These are phyloP conservation scores for Eucalyptus cladocalyx DNA, from an alignment of 345 rosid genomes.

Conservation along the genomic window DNA sequence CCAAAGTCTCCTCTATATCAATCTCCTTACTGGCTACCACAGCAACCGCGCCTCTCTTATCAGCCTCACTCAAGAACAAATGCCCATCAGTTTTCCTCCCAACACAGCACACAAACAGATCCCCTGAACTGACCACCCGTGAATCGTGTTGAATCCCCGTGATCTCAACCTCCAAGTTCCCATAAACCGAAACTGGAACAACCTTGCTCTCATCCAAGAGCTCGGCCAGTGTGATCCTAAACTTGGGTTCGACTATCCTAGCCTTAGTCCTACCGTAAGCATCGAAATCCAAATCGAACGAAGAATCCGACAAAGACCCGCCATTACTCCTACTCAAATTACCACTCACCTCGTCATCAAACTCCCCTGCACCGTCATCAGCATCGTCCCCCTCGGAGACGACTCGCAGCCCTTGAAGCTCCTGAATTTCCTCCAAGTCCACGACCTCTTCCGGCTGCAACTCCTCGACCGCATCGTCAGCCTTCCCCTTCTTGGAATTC, in stretches of 20 bases:
- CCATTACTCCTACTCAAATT: conserved; percentile 3
- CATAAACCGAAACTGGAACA: conserved; percentile 77
- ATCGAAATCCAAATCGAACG: conserved; percentile 75
- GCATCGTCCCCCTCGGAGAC: conserved; percentile 31
- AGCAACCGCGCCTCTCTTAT: conserved; percentile 94
- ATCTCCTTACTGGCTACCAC: conserved; percentile 91
- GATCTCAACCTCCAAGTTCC: conserved; percentile 80
- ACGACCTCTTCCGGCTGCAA: conserved; percentile 66
- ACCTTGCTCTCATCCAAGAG: conserved; percentile 85
- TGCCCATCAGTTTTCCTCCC: conserved; percentile 60
- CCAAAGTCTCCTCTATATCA: conserved; percentile 83
- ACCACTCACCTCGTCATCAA: conserved; percentile 15
- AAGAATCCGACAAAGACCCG: conserved; percentile 22
- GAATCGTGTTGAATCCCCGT: conserved; percentile 90
- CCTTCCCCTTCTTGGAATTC: conserved; percentile 10
- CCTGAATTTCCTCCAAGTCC: conserved; percentile 80
- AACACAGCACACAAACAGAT: conserved; percentile 78
- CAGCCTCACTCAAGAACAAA: conserved; percentile 78
- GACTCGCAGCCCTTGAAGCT: conserved; percentile 38
- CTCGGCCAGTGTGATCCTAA: conserved; percentile 78
- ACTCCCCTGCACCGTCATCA: conserved; percentile 5
- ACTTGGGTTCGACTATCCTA: conserved; percentile 68
- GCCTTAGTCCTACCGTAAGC: conserved; percentile 37
- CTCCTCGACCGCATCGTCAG: conserved; percentile 26
- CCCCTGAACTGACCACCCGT: conserved; percentile 71